Evolutionary conservation across 768 basidiomycete species (phyloP).

Genomic region (Trichaptum fuscoviolaceum): DNA sequence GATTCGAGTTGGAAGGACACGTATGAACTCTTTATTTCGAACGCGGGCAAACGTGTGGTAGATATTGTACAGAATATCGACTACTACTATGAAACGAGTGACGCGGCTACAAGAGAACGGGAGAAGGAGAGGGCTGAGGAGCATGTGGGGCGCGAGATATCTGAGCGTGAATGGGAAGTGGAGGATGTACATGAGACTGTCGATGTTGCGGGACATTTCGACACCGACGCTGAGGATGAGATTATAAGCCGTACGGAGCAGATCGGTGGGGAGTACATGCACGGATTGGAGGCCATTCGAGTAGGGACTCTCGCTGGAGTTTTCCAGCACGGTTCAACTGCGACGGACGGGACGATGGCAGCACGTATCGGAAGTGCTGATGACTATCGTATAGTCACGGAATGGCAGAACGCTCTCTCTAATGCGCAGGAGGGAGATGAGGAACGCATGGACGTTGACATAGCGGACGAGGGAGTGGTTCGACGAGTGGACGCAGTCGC

Average conservation of each 20-base stretch:
- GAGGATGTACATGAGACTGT: no score
- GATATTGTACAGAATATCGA: slow-evolving; percentile 25
- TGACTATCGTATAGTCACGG: neutral
- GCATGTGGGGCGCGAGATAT: no score
- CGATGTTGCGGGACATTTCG: no score
- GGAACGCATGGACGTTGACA: no score
- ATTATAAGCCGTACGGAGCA: neutral
- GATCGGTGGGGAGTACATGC: neutral
- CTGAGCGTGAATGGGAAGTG: no score
- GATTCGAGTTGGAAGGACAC: slow-evolving; percentile 22
- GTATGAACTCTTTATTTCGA: slow-evolving; percentile 15
- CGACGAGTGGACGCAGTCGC: no score
- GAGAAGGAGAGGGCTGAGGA: no score
- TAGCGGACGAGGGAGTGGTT: neutral
- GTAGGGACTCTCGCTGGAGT: neutral
- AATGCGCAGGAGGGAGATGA: no score
- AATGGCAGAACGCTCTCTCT: neutral
- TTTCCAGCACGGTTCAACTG: no score
- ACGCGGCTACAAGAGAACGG: slow-evolving; percentile 10
- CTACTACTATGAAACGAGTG: slow-evolving; percentile 29
- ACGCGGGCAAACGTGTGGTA: neutral
- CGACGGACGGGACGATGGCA: no score
- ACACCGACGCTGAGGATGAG: neutral
- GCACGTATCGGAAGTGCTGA: neutral
- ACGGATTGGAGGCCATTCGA: neutral